Evolutionary conservation across 2,329 filamentous ascomycete genomes (phyloP).

Genomic region (Sclerotinia nivalis): DNA sequence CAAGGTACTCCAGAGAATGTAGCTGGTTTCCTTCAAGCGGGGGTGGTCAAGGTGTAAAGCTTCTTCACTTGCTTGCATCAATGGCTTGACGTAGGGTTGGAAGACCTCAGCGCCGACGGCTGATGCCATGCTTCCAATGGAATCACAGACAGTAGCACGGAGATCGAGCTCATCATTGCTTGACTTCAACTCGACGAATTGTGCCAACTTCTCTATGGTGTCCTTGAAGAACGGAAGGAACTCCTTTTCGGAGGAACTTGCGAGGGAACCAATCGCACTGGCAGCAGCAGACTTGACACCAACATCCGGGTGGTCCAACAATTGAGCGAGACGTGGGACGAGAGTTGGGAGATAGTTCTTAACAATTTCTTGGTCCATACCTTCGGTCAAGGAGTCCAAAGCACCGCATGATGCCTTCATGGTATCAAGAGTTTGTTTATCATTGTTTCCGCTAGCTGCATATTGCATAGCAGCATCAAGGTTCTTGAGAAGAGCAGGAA

Average conservation of each 20-base stretch:
- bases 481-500: slow-evolving; percentile 84
- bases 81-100: slow-evolving; percentile 83
- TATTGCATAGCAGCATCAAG: slow-evolving; percentile 74
- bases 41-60: slow-evolving; percentile 86
- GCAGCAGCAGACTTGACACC: slow-evolving; percentile 89
- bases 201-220: slow-evolving; percentile 85
- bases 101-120: slow-evolving; percentile 85
- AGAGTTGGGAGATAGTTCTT: slow-evolving; percentile 79
- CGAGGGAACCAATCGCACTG: slow-evolving; percentile 87
- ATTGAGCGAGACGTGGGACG: slow-evolving; percentile 78
- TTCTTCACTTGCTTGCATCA: slow-evolving; percentile 93
- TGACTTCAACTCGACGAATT: slow-evolving; percentile 82
- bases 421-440: slow-evolving; percentile 78
- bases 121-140: slow-evolving; percentile 87
- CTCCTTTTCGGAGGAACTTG: slow-evolving; percentile 75
- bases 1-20: slow-evolving; percentile 93
- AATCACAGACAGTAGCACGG: slow-evolving; percentile 85
- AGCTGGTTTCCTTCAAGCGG: slow-evolving; percentile 90
- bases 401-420: slow-evolving; percentile 88
- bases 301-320: slow-evolving; percentile 81
- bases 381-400: slow-evolving; percentile 87
- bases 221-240: slow-evolving; percentile 92
- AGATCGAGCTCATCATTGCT: slow-evolving; percentile 87
- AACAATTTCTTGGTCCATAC: slow-evolving; percentile 78
- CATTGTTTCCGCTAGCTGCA: slow-evolving; percentile 48